These are phyloP conservation scores for Pisolithus microcarpus DNA, from an alignment of 768 basidiomycete genomes.

Conservation along the genomic window DNA sequence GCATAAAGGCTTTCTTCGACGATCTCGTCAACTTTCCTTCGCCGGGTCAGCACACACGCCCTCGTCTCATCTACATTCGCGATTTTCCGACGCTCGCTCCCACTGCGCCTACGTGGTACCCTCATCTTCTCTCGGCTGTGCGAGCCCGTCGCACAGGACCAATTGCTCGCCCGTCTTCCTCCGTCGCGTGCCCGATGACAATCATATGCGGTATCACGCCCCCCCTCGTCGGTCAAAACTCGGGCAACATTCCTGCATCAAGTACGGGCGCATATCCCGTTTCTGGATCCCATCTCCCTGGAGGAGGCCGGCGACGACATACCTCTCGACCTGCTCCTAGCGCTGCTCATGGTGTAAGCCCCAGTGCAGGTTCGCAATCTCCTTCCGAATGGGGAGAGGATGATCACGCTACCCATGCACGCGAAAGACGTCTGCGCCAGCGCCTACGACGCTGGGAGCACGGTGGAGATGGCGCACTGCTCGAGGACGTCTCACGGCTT, in stretches of 20 bases:
- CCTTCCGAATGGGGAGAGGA: conserved; percentile 57
- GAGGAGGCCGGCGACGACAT: conserved; percentile 9
- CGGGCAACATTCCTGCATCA: conserved; percentile 10
- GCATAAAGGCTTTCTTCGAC: conserved; percentile 68
- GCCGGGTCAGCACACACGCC: conserved; percentile 30
- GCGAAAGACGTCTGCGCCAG: conserved; percentile 66
- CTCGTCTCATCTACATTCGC: conserved; percentile 78
- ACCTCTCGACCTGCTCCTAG: conserved; percentile 15
- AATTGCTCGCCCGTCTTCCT: conserved; percentile 50
- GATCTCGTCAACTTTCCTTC: conserved; percentile 61
- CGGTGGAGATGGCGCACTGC: conserved; percentile 44
- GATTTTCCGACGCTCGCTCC: conserved; percentile 73
- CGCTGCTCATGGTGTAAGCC: conserved; percentile 24
- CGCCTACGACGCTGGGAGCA: conserved; percentile 72
- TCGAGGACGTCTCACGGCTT: conserved; percentile 58
- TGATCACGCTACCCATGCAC: conserved; percentile 53
- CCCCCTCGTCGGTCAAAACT: conserved; percentile 47
- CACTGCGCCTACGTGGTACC: conserved; percentile 73
- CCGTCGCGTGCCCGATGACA: conserved; percentile 61
- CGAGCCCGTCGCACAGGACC: conserved; percentile 65
- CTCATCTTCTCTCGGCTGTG: conserved; percentile 72
- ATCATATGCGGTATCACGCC: conserved; percentile 89
- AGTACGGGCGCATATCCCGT: conserved; percentile 8
- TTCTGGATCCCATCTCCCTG: conserved; percentile 8
- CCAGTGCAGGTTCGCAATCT: not conserved